Evolutionary conservation across 2,329 filamentous ascomycete species (phyloP).

Genomic region (Fusarium buharicum): DNA sequence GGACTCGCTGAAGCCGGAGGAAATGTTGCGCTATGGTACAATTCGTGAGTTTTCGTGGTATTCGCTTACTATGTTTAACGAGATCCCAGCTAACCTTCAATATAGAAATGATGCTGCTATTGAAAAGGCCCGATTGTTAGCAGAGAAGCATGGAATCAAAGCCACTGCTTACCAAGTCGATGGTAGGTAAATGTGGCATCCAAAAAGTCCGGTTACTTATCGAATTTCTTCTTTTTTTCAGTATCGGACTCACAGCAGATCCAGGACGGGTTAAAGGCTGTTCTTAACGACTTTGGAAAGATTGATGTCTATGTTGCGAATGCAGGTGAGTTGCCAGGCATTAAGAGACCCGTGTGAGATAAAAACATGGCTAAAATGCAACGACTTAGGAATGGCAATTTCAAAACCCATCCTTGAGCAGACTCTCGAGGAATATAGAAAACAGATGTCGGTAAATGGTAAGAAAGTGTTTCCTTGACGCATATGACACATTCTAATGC

Average conservation of each 20-base stretch:
- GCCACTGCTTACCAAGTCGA: constrained; percentile 57
- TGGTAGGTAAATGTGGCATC: constrained; percentile 34
- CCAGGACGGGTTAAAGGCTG: constrained; percentile 25
- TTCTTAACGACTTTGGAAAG: constrained; percentile 42
- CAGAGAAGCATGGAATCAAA: constrained; percentile 50
- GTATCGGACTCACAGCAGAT: constrained; percentile 54
- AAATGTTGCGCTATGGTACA: constrained; percentile 52
- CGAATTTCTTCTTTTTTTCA: constrained; percentile 18
- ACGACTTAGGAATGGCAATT: constrained; percentile 45
- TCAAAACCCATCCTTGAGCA: constrained; percentile 66
- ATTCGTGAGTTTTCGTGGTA: constrained; percentile 39
- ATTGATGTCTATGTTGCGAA: constrained; percentile 44
- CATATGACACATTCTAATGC: neutral
- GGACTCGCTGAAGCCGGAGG: constrained; percentile 59
- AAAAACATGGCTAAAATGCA: neutral
- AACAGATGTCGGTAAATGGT: constrained; percentile 65
- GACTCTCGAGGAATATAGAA: constrained; percentile 60
- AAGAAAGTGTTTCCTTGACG: constrained; percentile 12
- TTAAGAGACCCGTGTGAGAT: too few relatives aligned
- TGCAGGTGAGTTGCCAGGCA: constrained; percentile 45
- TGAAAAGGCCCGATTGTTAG: constrained; percentile 49
- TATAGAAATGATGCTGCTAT: constrained; percentile 50
- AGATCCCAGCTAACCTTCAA: neutral
- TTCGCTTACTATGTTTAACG: too few relatives aligned
- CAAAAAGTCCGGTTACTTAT: neutral